Base-by-base conservation (phyloP, 2,329 filamentous ascomycete genomes). In the Aplosporella prunicola region DNA sequence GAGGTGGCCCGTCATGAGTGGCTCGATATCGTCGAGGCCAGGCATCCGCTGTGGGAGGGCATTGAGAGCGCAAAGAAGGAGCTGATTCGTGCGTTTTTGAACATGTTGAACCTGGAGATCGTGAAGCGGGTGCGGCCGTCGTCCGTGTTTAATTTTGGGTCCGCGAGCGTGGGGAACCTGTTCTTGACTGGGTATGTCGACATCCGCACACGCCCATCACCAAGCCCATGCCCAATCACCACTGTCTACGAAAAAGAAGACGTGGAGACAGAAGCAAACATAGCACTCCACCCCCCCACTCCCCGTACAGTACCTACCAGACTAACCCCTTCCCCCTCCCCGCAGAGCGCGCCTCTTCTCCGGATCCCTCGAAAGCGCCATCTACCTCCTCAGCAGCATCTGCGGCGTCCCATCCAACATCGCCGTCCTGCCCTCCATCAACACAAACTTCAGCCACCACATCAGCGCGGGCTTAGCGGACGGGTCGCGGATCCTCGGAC, bases 391-490 rank as follows among this genome's bases (percentile, higher is more conserved):
- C 4, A 82, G 82, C 34, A 82, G 80, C 48, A 84, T 95, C 45
- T 93, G 88, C 52, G 77, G 76, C n/a, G 82, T 96, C 1, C 82
- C 86, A 0, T 71, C 76, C 9, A 71, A 78, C 35, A 77, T 91
- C 5, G 72, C 78, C 0, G 86, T 95, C 1, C 76, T 96, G 11
- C 91, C 89, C 0, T 86, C 84, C 4, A 84, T 96, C 49, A 93
- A 94, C 66, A 87, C 82, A 45, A 96, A 94, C 58, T 95, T 95
- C 64, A 85, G 85, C 0, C 84, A 93, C 51, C 89, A 96, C 60
- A 96, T 96, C 47, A 86, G 82, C 5, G 89, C 87, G 2, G 81
- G 82, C 0, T 69, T 96, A 0, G 66, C 68, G 13, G 76, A 94
- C 55, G 86, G 83, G 6, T 77, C 75, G 1, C 66, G 81, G 17